A percentile compares a stretch with the other conserved stretches of the same genome.
Evolutionary conservation across 805 yeast genomes (phyloP).

Genomic region (Candida ponderosae): DNA sequence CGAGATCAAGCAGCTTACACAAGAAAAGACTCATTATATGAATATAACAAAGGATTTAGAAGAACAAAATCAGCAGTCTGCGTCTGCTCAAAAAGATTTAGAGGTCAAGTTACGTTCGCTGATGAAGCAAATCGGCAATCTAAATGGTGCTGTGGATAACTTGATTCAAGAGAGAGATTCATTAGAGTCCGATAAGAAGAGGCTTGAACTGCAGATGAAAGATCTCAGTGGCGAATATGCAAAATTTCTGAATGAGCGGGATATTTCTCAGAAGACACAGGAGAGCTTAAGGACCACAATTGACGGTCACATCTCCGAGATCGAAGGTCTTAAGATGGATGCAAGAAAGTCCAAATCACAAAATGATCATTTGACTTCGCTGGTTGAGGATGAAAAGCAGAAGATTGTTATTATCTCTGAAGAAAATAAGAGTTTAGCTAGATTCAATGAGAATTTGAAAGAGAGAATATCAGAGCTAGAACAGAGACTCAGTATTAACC

Average conservation of each 20-base stretch:
- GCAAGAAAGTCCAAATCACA: slow-evolving; percentile 15
- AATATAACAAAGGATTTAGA: slow-evolving; percentile 32
- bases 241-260: slow-evolving; percentile 24
- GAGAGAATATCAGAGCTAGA: slow-evolving; percentile 38
- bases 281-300: slow-evolving; percentile 12
- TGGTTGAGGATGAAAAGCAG: slow-evolving; percentile 34
- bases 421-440: slow-evolving; percentile 59
- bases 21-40: slow-evolving; percentile 34
- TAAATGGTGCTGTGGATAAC: slow-evolving; percentile 54
- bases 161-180: slow-evolving; percentile 56
- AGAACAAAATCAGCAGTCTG: slow-evolving; percentile 34
- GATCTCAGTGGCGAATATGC: slow-evolving; percentile 33
- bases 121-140: slow-evolving; percentile 43
- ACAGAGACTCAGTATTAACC: slow-evolving; percentile 40
- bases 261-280: slow-evolving; percentile 10
- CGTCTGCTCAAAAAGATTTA: slow-evolving; percentile 36
- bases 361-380: slow-evolving; percentile 17
- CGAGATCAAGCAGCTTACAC: slow-evolving; percentile 29
- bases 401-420: slow-evolving; percentile 51
- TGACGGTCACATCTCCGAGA: slow-evolving; percentile 21
- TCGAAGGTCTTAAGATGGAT: slow-evolving; percentile 22
- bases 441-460: slow-evolving; percentile 43
- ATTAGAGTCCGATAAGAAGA: slow-evolving; percentile 41
- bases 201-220: slow-evolving; percentile 35
- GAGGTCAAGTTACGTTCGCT: slow-evolving; percentile 36